phyloP scores from a whole-genome alignment of 176 grass and related monocot species.

The Musa troglodytarum region DNA sequence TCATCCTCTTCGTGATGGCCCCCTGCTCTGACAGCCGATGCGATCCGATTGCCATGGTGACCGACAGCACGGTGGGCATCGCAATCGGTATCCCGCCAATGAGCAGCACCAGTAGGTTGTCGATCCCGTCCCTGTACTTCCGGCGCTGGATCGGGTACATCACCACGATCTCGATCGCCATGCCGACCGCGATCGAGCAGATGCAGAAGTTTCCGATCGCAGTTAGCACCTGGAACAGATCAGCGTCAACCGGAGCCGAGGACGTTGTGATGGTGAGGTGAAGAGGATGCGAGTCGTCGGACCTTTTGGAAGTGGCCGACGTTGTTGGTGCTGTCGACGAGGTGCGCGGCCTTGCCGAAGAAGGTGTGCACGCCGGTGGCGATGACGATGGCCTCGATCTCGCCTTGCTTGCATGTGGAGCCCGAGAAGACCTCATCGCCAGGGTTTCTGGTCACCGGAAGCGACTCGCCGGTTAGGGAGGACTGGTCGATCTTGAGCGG shows the following conservation, averaged over 20 bases:
- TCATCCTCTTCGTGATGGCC: constrained; percentile 82
- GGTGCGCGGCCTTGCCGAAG: constrained; percentile 92
- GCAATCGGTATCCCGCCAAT: constrained; percentile 88
- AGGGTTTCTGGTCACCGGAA: constrained; percentile 56
- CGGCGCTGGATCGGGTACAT: constrained; percentile 79
- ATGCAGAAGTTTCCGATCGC: constrained; percentile 86
- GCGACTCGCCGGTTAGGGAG: constrained; percentile 70
- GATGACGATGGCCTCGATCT: constrained; percentile 77
- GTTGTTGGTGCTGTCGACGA: constrained; percentile 88
- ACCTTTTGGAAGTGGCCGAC: constrained; percentile 92
- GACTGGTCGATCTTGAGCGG: constrained; percentile 91
- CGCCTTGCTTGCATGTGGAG: constrained; percentile 93
- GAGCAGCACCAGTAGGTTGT: constrained; percentile 86
- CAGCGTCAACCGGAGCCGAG: not conserved
- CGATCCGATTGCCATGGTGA: constrained; percentile 85
- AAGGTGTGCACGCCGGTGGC: constrained; percentile 83
- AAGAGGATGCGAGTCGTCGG: not conserved
- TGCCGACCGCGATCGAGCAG: constrained; percentile 43
- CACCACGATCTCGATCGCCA: constrained; percentile 52
- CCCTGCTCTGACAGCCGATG: constrained; percentile 64
- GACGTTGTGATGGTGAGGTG: not conserved
- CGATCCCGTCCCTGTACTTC: constrained; percentile 53
- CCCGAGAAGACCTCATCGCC: constrained; percentile 67
- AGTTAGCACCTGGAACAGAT: constrained; percentile 35
- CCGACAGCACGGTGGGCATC: constrained; percentile 79